Evolutionary conservation across 352 stramenopile genomes (phyloP).

Genomic region (Vaucheria bursata): DNA sequence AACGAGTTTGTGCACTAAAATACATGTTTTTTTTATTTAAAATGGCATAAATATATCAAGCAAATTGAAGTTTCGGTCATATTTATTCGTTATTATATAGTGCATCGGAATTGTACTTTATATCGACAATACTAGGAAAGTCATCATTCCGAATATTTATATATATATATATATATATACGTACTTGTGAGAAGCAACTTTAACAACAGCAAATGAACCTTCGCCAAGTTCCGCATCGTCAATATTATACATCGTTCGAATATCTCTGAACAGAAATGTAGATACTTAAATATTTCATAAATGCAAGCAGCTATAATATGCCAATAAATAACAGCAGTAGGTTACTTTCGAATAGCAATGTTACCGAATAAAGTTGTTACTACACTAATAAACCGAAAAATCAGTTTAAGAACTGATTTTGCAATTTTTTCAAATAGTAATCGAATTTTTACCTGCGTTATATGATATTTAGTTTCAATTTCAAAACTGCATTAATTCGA

Average conservation of each 20-base stretch:
- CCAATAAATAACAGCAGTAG: no score
- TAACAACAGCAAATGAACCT: not conserved
- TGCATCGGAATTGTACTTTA: not conserved
- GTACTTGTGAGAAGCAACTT: not conserved
- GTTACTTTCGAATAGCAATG: no score
- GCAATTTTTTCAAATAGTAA: no score
- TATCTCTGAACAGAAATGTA: no score
- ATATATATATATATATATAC: not conserved
- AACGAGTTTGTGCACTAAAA: not conserved
- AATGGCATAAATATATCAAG: not conserved
- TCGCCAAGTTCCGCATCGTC: not conserved
- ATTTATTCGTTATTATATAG: not conserved
- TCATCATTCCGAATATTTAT: not conserved
- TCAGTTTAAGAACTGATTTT: no score
- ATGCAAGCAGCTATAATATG: no score
- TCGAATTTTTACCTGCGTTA: no score
- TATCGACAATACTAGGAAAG: not conserved
- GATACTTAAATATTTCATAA: no score
- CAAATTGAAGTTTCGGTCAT: not conserved
- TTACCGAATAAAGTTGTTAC: no score
- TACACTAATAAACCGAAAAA: no score
- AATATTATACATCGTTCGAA: not conserved
- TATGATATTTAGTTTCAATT: no score
- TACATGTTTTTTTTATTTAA: not conserved
- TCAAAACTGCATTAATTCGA: no score